Evolutionary conservation across 352 stramenopile species (phyloP), one percentile per base, ranked within the genome.

Genomic region (Aphanomyces euteiches): DNA sequence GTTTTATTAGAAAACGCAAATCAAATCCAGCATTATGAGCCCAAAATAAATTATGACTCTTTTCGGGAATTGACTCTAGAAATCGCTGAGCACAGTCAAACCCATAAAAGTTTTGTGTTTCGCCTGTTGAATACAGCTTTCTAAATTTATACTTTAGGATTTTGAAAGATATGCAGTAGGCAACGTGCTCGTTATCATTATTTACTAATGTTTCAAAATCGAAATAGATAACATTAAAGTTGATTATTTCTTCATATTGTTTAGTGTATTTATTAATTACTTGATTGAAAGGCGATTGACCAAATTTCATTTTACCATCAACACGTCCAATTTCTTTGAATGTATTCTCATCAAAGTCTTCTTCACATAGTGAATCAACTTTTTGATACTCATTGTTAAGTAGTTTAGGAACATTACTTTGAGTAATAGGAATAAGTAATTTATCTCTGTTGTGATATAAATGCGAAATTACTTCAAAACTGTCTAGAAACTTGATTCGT

Each of bases 381-480:
- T 47, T 28, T 66, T 72, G 66, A 72, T 60, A 72, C 50, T 72
- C 58, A 36, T 72, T 72, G 54, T 72, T 72, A 15, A 72, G 43
- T 38, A 72, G 21, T 28, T 66, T 39, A 19, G 66, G 66, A 17
- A 58, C 48, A 34, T 66, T 66, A 47, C 37, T 19, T 45, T 66
- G 66, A 66, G 66, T 72, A 34, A 72, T 72, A 57, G 66, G 53
- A 13, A 43, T 47, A 6, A 72, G 54, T 15, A 59, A n/a, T 43
- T 36, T 54, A 47, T 77, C 67, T 66, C 67, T 60, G 64, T 74
- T 39, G 53, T 69, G 61, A 65, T 66, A 77, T n/a, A 74, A 21
- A 72, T 77, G 67, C 12, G 41, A 65, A 47, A 77, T 74, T 13
- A 74, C 72, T 43, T 74, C 60, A 72, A 70, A 74, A 15, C 59